A percentile compares a stretch with the other conserved stretches of the same genome.
Evolutionary conservation across 768 basidiomycete genomes (phyloP).

Genomic region (Daedaleopsis sinensis): DNA sequence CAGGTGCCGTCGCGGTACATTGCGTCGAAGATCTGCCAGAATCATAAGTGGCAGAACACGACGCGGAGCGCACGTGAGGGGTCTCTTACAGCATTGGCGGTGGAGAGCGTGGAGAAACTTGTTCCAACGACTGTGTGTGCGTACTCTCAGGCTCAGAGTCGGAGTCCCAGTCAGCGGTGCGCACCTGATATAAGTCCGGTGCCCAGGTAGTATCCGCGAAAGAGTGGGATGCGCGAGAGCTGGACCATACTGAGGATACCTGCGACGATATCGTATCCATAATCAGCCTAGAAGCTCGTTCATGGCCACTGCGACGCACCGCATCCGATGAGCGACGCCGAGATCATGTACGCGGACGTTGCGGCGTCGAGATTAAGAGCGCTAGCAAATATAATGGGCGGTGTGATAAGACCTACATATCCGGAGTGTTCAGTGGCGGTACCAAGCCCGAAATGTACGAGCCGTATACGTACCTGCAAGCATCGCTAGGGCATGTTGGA

Average conservation of each 20-base stretch:
- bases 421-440: no score
- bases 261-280: constrained; percentile 26
- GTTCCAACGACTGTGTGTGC: constrained; percentile 76
- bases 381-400: constrained; percentile 79
- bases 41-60: not conserved
- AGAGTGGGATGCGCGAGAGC: constrained; percentile 70
- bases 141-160: no score
- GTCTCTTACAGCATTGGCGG: constrained; percentile 2
- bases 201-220: constrained; percentile 66
- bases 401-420: constrained; percentile 77
- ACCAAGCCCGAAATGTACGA: no score
- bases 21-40: constrained; percentile 63
- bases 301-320: constrained; percentile 42
- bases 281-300: not conserved
- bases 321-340: constrained; percentile 76
- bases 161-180: no score
- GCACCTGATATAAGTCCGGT: constrained; percentile 66
- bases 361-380: constrained; percentile 58
- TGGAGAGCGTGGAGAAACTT: constrained; percentile 74
- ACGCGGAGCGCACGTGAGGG: no score
- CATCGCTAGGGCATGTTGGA: constrained; percentile 83
- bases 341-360: constrained; percentile 77
- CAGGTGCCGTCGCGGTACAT: constrained; percentile 85
- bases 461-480: constrained; percentile 42
- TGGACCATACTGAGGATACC: constrained; percentile 79